Evolutionary conservation across 352 stramenopile genomes (phyloP).

Genomic region (Globisporangium acanthophoron): DNA sequence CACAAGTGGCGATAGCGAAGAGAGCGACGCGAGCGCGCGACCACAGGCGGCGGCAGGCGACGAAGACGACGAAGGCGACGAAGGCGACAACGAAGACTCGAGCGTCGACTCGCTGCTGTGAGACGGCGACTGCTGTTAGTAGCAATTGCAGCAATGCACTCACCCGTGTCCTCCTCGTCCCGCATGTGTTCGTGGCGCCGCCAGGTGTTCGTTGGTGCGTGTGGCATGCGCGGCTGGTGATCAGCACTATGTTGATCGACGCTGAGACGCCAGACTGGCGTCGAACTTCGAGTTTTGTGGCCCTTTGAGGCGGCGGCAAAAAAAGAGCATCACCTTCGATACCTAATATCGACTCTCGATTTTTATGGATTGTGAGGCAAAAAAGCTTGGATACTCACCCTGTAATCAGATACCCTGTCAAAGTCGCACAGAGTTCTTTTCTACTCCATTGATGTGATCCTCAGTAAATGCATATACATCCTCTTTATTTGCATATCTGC

Average conservation of each 20-base stretch:
- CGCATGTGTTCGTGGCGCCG: no score
- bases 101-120: constrained; percentile 1
- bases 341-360: no score
- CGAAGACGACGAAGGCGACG: background rate
- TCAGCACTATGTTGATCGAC: no score
- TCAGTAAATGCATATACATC: background rate
- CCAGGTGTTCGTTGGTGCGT: no score
- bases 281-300: no score
- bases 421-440: background rate
- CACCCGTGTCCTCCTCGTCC: background rate
- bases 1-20: background rate
- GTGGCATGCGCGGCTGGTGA: no score
- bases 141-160: background rate
- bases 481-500: no score
- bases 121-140: background rate
- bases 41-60: background rate
- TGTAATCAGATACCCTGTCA: background rate
- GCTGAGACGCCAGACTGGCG: no score
- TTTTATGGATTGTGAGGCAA: no score
- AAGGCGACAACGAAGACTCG: background rate
- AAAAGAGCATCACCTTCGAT: no score
- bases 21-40: background rate
- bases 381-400: background rate
- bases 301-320: no score
- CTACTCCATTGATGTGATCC: background rate